These are phyloP conservation scores for Capsella rubella DNA, from an alignment of 441 rosid genomes.

Conservation along the genomic window DNA sequence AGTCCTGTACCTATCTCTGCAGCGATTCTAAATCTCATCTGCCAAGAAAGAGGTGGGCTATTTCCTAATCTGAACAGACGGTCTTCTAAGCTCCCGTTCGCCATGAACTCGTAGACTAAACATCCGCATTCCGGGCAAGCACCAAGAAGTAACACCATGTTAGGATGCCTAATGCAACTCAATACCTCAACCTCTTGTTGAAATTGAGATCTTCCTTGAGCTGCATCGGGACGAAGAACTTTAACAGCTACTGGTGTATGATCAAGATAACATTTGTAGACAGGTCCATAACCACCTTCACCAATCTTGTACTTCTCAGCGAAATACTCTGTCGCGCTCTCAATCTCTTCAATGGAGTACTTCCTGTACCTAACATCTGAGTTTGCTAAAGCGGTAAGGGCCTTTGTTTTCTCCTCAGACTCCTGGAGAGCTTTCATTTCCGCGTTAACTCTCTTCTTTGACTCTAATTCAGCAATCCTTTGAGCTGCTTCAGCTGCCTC, in stretches of 20 bases:
- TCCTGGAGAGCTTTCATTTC: constrained; percentile 65
- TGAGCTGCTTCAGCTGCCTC: constrained; percentile 87
- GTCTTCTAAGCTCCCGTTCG: constrained; percentile 91
- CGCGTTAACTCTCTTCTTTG: constrained; percentile 62
- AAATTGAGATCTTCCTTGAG: constrained; percentile 89
- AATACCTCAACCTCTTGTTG: constrained; percentile 91
- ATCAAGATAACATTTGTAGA: constrained; percentile 70
- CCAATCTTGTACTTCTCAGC: constrained; percentile 71
- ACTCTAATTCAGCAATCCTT: constrained; percentile 72
- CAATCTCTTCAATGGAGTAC: constrained; percentile 87
- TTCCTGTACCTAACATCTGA: constrained; percentile 62
- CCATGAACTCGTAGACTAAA: constrained; percentile 86
- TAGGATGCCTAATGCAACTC: constrained; percentile 88
- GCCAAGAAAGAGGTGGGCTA: constrained; percentile 76
- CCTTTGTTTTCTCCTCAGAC: constrained; percentile 55
- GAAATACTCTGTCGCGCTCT: constrained; percentile 66
- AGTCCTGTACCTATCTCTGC: constrained; percentile 91
- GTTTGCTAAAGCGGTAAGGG: constrained; percentile 45
- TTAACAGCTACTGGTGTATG: constrained; percentile 88
- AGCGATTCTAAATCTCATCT: constrained; percentile 71
- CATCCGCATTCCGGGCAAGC: constrained; percentile 90
- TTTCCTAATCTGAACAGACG: constrained; percentile 70
- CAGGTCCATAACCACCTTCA: constrained; percentile 97
- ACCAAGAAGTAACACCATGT: constrained; percentile 93
- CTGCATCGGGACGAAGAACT: constrained; percentile 85